A percentile compares a stretch with the other conserved stretches of the same genome.
Evolutionary conservation across 768 basidiomycete genomes (phyloP).

Genomic region (Pleurotus pulmonarius): DNA sequence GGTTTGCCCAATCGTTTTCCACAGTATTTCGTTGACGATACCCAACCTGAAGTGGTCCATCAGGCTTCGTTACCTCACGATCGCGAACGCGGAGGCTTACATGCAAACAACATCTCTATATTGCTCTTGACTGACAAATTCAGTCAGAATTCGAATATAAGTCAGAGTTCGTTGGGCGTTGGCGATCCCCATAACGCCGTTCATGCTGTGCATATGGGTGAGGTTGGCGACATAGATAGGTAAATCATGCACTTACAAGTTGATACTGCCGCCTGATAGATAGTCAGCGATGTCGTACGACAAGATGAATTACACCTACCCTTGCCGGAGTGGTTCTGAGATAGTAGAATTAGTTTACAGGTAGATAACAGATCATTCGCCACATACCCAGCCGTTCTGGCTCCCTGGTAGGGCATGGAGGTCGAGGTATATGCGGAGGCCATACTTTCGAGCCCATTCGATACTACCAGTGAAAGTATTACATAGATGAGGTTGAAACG

Average conservation of each 20-base stretch:
- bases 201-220: slow-evolving; percentile 33
- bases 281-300: slow-evolving; percentile 11
- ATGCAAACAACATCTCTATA: slow-evolving; percentile 73
- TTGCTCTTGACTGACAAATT: slow-evolving; percentile 81
- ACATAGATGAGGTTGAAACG: background rate
- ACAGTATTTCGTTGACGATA: slow-evolving; percentile 62
- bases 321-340: slow-evolving; percentile 57
- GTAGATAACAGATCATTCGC: background rate
- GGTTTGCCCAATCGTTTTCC: slow-evolving; percentile 51
- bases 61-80: background rate
- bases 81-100: slow-evolving; percentile 25
- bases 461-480: slow-evolving; percentile 29
- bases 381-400: slow-evolving; percentile 75
- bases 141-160: slow-evolving; percentile 74
- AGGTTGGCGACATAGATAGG: slow-evolving; percentile 6
- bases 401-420: slow-evolving; percentile 68
- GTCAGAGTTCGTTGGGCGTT: slow-evolving; percentile 85
- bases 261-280: slow-evolving; percentile 50
- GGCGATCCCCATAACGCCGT: slow-evolving; percentile 85
- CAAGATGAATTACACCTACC: background rate
- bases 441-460: slow-evolving; percentile 91
- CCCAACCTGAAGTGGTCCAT: slow-evolving; percentile 33
- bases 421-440: slow-evolving; percentile 84
- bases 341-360: background rate
- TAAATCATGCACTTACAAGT: slow-evolving; percentile 38